Evolutionary conservation across 768 basidiomycete genomes (phyloP).

Genomic region (Leucosporidium yakuticum): DNA sequence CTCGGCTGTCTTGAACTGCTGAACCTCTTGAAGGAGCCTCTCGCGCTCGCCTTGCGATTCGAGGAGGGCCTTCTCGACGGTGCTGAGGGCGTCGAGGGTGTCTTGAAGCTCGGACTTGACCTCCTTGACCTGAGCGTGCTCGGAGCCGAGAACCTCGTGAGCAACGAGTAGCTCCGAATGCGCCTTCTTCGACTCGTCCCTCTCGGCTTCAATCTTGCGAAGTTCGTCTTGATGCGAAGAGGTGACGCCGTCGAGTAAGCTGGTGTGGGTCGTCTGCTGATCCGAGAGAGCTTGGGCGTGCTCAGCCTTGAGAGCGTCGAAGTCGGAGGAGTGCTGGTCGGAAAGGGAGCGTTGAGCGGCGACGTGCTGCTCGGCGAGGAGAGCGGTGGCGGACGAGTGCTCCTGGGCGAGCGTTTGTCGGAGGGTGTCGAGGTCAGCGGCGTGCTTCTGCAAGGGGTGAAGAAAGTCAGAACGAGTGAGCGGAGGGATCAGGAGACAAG

Average conservation of each 20-base stretch:
- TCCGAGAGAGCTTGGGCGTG: conserved; percentile 39
- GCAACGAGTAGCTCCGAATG: conserved; percentile 47
- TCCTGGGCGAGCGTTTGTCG: conserved; percentile 5
- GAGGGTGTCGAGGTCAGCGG: neutral
- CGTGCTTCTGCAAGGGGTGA: neutral
- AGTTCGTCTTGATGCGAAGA: conserved; percentile 42
- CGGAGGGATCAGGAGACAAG: neutral
- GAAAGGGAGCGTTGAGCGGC: conserved; percentile 30
- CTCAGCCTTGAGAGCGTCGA: conserved; percentile 4
- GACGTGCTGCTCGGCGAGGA: conserved; percentile 13
- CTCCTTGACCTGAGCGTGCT: neutral
- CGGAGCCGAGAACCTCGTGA: neutral
- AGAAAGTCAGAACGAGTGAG: neutral
- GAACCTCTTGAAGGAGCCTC: conserved; percentile 25
- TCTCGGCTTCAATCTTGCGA: conserved; percentile 44
- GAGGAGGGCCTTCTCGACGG: conserved; percentile 32
- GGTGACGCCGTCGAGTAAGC: conserved; percentile 47
- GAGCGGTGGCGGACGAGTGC: neutral
- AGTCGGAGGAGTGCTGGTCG: conserved; percentile 3
- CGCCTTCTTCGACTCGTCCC: conserved; percentile 48
- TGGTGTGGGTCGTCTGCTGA: conserved; percentile 39
- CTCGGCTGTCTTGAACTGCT: conserved; percentile 10
- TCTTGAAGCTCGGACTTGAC: conserved; percentile 29
- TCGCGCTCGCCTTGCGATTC: conserved; percentile 36
- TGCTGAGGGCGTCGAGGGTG: conserved; percentile 25